Percentiles rank a stretch among this genome's conserved stretches.
Conservation (phyloP, 148 eudicot species). For the Camellia japonica region DNA sequence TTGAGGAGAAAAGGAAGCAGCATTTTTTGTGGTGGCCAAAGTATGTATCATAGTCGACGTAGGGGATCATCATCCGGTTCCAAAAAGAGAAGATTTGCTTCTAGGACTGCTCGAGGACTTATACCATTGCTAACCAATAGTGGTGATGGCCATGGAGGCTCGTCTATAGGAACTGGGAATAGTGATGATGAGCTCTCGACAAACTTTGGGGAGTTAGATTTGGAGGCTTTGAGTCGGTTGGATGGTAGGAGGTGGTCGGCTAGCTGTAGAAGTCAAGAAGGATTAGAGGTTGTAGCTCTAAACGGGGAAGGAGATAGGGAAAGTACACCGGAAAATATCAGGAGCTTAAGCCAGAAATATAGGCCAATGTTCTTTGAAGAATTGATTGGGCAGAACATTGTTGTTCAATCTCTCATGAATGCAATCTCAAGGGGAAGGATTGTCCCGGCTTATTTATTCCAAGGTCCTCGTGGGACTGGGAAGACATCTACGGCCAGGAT, state of each 20-base stretch:
- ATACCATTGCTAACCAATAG: conserved; percentile 69
- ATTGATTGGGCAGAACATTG: conserved; percentile 78
- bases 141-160: conserved; percentile 50
- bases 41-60: conserved; percentile 33
- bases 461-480: conserved; percentile 99
- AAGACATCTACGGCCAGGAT: conserved; percentile 84
- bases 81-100: conserved; percentile 51
- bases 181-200: conserved; percentile 79
- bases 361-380: conserved; percentile 90
- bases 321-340: conserved; percentile 58
- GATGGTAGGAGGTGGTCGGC: conserved; percentile 97
- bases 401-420: conserved; percentile 81
- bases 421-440: conserved; percentile 67
- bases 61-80: conserved; percentile 40
- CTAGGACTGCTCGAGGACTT: conserved; percentile 53
- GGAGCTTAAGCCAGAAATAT: conserved; percentile 83
- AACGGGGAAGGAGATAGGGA: conserved; percentile 61
- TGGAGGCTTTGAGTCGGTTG: conserved; percentile 87
- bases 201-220: conserved; percentile 78
- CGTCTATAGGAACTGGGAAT: conserved; percentile 57
- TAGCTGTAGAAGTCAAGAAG: conserved; percentile 77
- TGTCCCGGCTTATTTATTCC: conserved; percentile 86
- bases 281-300: conserved; percentile 48
- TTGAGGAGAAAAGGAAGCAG: conserved; percentile 68
- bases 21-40: conserved; percentile 70